phyloP scores from a whole-genome alignment of 306 rosid genomes.

The Begonia masoniana region DNA sequence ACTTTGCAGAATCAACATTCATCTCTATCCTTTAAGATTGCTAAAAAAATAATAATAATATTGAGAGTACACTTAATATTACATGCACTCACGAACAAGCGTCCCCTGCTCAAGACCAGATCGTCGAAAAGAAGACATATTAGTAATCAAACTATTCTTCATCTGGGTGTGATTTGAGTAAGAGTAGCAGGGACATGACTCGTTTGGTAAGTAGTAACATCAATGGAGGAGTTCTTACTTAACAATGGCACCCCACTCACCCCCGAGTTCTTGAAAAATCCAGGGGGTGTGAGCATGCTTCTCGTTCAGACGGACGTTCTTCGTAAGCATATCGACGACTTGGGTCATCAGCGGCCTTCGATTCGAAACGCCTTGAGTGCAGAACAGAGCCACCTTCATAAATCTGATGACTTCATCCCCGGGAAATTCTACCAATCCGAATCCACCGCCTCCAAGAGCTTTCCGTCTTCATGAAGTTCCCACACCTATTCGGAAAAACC shows the following conservation, averaged over 20 bases:
- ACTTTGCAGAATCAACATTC: too few species aligned
- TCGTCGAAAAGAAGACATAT: too few species aligned
- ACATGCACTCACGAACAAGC: too few species aligned
- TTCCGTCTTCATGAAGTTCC: constrained; percentile 68
- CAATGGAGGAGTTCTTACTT: constrained; percentile 13
- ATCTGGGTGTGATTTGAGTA: constrained; percentile 54
- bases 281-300: constrained; percentile 66
- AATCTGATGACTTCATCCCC: constrained; percentile 53
- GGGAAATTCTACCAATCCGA: constrained; percentile 40
- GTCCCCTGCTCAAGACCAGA: too few species aligned
- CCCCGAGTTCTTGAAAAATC: constrained; percentile 39
- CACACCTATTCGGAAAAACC: constrained; percentile 45
- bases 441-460: constrained; percentile 64
- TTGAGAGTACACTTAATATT: too few species aligned
- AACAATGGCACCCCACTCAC: constrained; percentile 29
- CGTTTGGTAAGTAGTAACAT: constrained; percentile 20
- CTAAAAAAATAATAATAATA: too few species aligned
- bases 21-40: too few species aligned
- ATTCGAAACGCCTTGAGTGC: constrained; percentile 66
- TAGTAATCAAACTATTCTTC: constrained; percentile 12
- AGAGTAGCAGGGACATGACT: constrained; percentile 28
- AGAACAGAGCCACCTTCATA: constrained; percentile 86
- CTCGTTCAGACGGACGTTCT: constrained; percentile 56
- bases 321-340: constrained; percentile 73
- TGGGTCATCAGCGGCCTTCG: constrained; percentile 75